Evolutionary conservation across 768 basidiomycete genomes (phyloP).

Genomic region (Clathrus columnatus): DNA sequence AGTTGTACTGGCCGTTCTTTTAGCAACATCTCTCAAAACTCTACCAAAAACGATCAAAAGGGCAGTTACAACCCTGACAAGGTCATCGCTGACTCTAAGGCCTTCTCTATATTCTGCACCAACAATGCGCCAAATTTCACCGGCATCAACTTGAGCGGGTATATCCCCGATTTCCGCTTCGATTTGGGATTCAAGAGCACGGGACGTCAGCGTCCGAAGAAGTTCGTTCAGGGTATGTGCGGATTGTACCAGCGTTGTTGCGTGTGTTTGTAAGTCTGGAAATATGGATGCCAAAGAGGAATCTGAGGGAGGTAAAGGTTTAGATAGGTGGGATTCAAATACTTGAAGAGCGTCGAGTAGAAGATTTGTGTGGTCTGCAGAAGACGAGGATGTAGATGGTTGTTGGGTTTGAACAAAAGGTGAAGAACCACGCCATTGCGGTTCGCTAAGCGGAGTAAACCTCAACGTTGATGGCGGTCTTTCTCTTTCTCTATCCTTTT

Average conservation of each 20-base stretch:
- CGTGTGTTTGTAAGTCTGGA: constrained; percentile 50
- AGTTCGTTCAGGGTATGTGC: constrained; percentile 61
- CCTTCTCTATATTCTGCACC: constrained; percentile 68
- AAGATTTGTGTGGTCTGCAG: constrained; percentile 54
- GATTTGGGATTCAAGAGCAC: constrained; percentile 66
- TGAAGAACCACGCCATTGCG: constrained; percentile 6
- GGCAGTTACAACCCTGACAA: constrained; percentile 67
- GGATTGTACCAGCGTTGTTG: constrained; percentile 53
- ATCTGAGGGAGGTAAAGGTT: constrained; percentile 26
- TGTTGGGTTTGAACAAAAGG: neutral
- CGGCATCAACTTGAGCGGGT: constrained; percentile 27
- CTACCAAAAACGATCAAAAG: constrained; percentile 69
- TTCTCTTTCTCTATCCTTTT: constrained; percentile 5
- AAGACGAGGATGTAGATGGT: constrained; percentile 14
- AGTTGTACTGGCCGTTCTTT: constrained; percentile 13
- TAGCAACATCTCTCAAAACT: constrained; percentile 48
- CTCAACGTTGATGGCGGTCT: constrained; percentile 1
- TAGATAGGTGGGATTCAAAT: constrained; percentile 59
- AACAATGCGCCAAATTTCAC: constrained; percentile 58
- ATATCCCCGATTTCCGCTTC: constrained; percentile 61
- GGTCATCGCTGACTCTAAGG: constrained; percentile 65
- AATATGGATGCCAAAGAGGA: constrained; percentile 27
- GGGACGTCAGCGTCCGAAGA: constrained; percentile 44
- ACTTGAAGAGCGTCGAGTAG: constrained; percentile 61
- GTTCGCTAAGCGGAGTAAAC: neutral